These are phyloP conservation scores for Kwoniella shandongensis DNA, from an alignment of 768 basidiomycete species.

Conservation along the genomic window DNA sequence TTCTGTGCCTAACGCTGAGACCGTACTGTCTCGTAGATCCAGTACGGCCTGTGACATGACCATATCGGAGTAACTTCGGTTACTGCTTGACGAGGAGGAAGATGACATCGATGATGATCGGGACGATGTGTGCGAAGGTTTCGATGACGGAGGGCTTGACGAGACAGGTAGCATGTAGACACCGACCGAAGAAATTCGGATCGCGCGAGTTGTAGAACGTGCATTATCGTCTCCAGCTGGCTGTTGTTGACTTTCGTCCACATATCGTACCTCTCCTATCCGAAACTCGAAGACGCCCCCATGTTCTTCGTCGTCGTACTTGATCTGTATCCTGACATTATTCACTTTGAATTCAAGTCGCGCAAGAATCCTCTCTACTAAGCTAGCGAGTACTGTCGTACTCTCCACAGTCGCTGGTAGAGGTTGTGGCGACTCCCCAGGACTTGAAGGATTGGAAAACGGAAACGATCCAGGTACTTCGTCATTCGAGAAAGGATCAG, in stretches of 20 bases:
- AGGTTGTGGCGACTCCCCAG: conserved; percentile 5
- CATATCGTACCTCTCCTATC: conserved; percentile 40
- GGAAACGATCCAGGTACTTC: conserved; percentile 41
- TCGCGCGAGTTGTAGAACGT: conserved; percentile 17
- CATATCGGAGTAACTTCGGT: conserved; percentile 48
- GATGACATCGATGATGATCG: conserved; percentile 29
- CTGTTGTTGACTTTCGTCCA: conserved; percentile 29
- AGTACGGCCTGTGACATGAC: conserved; percentile 54
- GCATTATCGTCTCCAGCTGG: conserved; percentile 1
- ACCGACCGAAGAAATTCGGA: conserved; percentile 25
- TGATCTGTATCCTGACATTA: conserved; percentile 40
- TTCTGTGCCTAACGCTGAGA: conserved; percentile 25
- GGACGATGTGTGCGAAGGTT: conserved; percentile 20
- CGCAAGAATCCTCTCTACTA: conserved; percentile 53
- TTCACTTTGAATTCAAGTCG: conserved; percentile 49
- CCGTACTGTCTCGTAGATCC: conserved; percentile 50
- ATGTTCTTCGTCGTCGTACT: conserved; percentile 19
- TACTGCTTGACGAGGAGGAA: conserved; percentile 8
- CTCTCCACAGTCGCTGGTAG: conserved; percentile 38
- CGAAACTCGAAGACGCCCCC: conserved; percentile 41
- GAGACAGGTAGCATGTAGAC: conserved; percentile 26
- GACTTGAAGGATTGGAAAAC: conserved; percentile 12
- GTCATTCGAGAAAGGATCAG: conserved; percentile 36
- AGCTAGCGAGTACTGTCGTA: conserved; percentile 50
- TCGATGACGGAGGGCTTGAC: conserved; percentile 4